Conservation (phyloP, 345 rosid species). For the Turnera subulata region DNA sequence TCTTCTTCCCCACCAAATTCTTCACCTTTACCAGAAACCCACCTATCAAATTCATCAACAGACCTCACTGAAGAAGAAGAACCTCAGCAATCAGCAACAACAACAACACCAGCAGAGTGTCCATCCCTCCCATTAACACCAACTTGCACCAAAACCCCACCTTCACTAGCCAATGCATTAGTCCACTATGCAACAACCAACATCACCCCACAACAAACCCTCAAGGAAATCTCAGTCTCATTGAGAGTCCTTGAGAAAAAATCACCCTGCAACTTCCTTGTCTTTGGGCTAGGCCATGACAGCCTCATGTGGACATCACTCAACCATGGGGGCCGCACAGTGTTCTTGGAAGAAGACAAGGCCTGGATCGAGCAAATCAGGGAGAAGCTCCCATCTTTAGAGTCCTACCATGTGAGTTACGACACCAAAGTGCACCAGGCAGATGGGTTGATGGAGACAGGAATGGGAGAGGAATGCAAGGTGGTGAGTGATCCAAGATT, state of each 20-base stretch:
- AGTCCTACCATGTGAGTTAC: conserved; percentile 71
- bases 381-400: conserved; percentile 42
- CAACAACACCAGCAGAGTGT: conserved; percentile 6
- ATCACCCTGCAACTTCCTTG: conserved; percentile 82
- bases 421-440: conserved; percentile 65
- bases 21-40: background rate
- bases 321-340: conserved; percentile 78
- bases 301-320: conserved; percentile 90
- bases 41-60: conserved; percentile 13
- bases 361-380: conserved; percentile 64
- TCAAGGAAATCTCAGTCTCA: conserved; percentile 68
- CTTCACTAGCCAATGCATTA: conserved; percentile 58
- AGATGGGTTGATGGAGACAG: conserved; percentile 40
- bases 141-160: conserved; percentile 56
- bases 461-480: conserved; percentile 40
- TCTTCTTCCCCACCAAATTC: conserved; percentile 31
- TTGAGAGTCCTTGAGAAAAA: conserved; percentile 51
- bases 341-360: conserved; percentile 81
- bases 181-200: conserved; percentile 73
- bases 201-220: conserved; percentile 87
- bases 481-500: conserved; percentile 46
- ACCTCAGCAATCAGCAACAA: conserved; percentile 1
- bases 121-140: conserved; percentile 20
- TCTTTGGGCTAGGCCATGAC: conserved; percentile 83
- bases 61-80: conserved; percentile 4